Base-by-base conservation (phyloP, 2,329 filamentous ascomycete species). In the Bimuria novae-zelandiae region DNA sequence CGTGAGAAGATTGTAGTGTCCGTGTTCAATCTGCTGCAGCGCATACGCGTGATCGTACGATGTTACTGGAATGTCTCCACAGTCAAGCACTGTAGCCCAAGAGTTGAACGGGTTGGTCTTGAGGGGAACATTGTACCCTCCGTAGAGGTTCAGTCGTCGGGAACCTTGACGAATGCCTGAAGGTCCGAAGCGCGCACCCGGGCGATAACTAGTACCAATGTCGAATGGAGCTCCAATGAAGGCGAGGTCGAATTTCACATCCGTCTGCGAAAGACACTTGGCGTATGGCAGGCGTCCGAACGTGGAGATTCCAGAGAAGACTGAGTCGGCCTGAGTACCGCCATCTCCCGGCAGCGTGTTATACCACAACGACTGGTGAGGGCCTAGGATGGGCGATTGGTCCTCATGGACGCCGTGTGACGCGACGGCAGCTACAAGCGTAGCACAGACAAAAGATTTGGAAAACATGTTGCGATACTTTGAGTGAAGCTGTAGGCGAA, bases 11-110 rank as follows among this genome's bases (percentile, higher is more conserved):
- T 81, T 82, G 72, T 89, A 87, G 75, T 95, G 90, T 7, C 90
- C 90, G 73, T 93, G 85, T 70, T 95, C 90, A 47, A 95, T 94
- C 70, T 95, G 90, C 56, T 88, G 82, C 21, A 95, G 84, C 7
- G 90, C 91, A 74, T 84, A 94, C 2, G 83, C 81, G 69, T 94
- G 94, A 73, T 95, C 90, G 62, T 92, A 92, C 84, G 89, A 92
- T 10, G 89, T 93, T 3, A 94, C 89, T 0, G 89, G 89, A 43
- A 93, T 90, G 68, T 94, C 89, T 55, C 90, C 90, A 69, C 90
- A 94, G 71, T 94, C 90, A 1, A 94, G 76, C 2, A 94, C 84
- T 44, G 83, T 90, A 7, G 91, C 87, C 84, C 90, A 93, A 65
- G 84, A 87, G 69, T 88, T 85, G 78, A 94, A 94, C 0, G 89